A percentile compares a stretch with the other conserved stretches of the same genome.
Conservation (phyloP, 208 protist species). For the Crithidia fasciculata region DNA sequence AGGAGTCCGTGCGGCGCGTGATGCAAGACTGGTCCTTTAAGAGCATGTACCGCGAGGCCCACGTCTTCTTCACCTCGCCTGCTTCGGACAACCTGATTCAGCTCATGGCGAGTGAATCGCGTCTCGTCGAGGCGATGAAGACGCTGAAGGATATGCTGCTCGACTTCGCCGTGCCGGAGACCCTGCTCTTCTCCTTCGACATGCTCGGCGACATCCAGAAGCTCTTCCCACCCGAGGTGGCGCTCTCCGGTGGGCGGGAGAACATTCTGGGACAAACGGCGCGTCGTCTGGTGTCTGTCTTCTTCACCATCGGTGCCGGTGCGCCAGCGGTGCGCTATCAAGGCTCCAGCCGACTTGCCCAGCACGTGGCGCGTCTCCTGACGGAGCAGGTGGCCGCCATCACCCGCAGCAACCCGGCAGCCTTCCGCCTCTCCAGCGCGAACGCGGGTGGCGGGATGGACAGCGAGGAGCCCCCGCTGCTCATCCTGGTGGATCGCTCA, state of each 20-base stretch:
- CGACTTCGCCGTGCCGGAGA: slow-evolving; percentile 70
- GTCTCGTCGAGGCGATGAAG: slow-evolving; percentile 45
- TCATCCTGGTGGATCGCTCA: slow-evolving; percentile 88
- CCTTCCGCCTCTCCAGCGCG: slow-evolving; percentile 40
- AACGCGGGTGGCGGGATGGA: slow-evolving; percentile 1
- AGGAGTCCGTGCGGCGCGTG: slow-evolving; percentile 53
- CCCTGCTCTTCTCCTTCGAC: slow-evolving; percentile 71
- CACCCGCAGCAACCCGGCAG: slow-evolving; percentile 35
- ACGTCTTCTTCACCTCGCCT: slow-evolving; percentile 74
- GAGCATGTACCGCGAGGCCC: slow-evolving; percentile 66
- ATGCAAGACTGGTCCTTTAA: slow-evolving; percentile 72
- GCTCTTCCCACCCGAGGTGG: slow-evolving; percentile 47
- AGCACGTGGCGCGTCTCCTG: slow-evolving; percentile 53
- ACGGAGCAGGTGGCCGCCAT: slow-evolving; percentile 37
- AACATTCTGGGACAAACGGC: slow-evolving; percentile 57
- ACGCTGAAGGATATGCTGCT: slow-evolving; percentile 76
- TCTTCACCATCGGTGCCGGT: slow-evolving; percentile 65
- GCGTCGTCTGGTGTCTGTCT: slow-evolving; percentile 57
- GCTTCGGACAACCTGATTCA: slow-evolving; percentile 50
- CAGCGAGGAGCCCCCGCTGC: slow-evolving; percentile 41
- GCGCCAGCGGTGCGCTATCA: slow-evolving; percentile 74
- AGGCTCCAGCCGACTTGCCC: slow-evolving; percentile 47
- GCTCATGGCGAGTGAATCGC: slow-evolving; percentile 44
- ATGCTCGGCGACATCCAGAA: slow-evolving; percentile 57
- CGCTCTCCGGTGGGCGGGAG: slow-evolving; percentile 37